Evolutionary conservation across 306 rosid genomes (phyloP).

Genomic region (Abrus pulchellus): DNA sequence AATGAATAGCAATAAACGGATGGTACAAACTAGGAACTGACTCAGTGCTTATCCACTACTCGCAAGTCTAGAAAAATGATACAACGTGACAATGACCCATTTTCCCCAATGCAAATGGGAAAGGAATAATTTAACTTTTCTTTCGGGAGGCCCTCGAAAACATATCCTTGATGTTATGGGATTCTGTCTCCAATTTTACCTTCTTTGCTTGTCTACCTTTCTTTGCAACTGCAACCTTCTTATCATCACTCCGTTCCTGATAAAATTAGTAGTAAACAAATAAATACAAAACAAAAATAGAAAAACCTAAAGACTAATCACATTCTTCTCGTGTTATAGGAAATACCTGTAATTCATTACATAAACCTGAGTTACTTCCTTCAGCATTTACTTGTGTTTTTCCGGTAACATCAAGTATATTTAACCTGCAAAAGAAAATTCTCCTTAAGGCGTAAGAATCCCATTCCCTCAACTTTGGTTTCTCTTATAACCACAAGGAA

Average conservation of each 20-base stretch:
- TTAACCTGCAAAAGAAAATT: constrained; percentile 67
- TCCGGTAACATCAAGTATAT: constrained; percentile 67
- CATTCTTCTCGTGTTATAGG: constrained; percentile 19
- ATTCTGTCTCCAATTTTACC: constrained; percentile 75
- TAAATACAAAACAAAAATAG: constrained; percentile 33
- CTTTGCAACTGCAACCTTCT: constrained; percentile 58
- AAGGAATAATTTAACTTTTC: constrained; percentile 55
- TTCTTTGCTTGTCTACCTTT: constrained; percentile 76
- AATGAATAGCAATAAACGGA: constrained; percentile 16
- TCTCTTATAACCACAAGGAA: constrained; percentile 26
- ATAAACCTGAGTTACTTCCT: constrained; percentile 52
- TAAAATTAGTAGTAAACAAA: constrained; percentile 31
- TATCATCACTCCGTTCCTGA: constrained; percentile 62
- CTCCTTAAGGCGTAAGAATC: constrained; percentile 39
- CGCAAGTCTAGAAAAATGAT: constrained; percentile 24
- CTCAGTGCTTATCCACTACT: constrained; percentile 51
- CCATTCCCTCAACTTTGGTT: constrained; percentile 28
- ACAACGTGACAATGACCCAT: constrained; percentile 34
- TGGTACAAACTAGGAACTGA: constrained; percentile 47
- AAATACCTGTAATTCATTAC: constrained; percentile 61
- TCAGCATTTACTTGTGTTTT: constrained; percentile 57
- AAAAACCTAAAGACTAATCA: constrained; percentile 8
- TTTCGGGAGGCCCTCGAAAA: constrained; percentile 75
- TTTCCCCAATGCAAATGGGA: constrained; percentile 18
- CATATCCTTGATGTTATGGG: constrained; percentile 85